Percentiles rank a stretch among this genome's conserved stretches.
These are phyloP conservation scores for Quercus tomentella DNA, from an alignment of 331 rosid genomes.

Conservation along the genomic window DNA sequence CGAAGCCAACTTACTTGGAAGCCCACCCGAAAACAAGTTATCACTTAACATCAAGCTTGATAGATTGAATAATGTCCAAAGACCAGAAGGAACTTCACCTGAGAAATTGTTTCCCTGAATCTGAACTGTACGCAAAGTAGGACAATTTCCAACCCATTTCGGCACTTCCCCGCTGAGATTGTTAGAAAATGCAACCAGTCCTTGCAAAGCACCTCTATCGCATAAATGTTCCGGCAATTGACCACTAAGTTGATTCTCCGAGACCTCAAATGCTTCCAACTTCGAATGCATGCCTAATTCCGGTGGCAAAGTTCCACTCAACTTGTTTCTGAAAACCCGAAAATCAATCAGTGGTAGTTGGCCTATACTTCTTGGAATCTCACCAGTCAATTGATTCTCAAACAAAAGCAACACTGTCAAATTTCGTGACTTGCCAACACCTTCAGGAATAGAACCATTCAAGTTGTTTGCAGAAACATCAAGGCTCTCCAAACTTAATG, in stretches of 20 bases:
- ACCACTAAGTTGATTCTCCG: slow-evolving; percentile 58
- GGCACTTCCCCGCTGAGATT: slow-evolving; percentile 58
- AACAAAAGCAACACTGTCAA: slow-evolving; percentile 36
- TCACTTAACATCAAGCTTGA: slow-evolving; percentile 51
- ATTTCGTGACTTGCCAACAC: slow-evolving; percentile 45
- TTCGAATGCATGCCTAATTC: slow-evolving; percentile 63
- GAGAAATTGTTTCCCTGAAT: slow-evolving; percentile 50
- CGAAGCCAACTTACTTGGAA: slow-evolving; percentile 54
- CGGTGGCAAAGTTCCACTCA: slow-evolving; percentile 71
- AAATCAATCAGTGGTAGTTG: slow-evolving; percentile 35
- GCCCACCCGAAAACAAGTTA: slow-evolving; percentile 63
- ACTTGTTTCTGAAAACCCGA: slow-evolving; percentile 44
- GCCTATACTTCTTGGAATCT: slow-evolving; percentile 59
- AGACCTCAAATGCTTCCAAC: slow-evolving; percentile 55
- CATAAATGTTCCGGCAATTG: slow-evolving; percentile 69
- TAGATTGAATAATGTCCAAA: slow-evolving; percentile 55
- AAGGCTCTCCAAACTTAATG: slow-evolving; percentile 26
- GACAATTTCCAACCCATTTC: slow-evolving; percentile 55
- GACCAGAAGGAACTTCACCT: slow-evolving; percentile 67
- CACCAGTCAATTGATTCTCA: slow-evolving; percentile 52
- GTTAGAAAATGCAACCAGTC: slow-evolving; percentile 54
- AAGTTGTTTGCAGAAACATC: slow-evolving; percentile 64
- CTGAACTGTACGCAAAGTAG: slow-evolving; percentile 38
- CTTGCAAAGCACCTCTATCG: slow-evolving; percentile 43
- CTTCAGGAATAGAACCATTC: slow-evolving; percentile 58